A percentile compares a stretch with the other conserved stretches of the same genome.
Evolutionary conservation across 805 yeast genomes (phyloP).

Genomic region (Candida gorgasii): DNA sequence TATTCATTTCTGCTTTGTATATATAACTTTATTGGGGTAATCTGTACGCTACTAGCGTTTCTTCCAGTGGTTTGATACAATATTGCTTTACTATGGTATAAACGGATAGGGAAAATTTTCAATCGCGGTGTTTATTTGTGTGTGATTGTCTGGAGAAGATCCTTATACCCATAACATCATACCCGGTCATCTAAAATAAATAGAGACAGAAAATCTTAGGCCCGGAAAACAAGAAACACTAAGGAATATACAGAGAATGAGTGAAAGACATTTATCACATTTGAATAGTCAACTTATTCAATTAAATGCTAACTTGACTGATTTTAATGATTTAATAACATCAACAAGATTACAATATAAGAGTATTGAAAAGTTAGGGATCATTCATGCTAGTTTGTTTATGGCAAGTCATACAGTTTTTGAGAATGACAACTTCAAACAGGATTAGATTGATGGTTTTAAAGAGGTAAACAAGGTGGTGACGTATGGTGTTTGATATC

Average conservation of each 20-base stretch:
- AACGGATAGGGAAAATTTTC: conserved; percentile 8
- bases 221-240: background rate
- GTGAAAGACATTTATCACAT: conserved; percentile 41
- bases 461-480: background rate
- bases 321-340: conserved; percentile 50
- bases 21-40: background rate
- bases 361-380: conserved; percentile 53
- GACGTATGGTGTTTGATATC: background rate
- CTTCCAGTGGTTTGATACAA: background rate
- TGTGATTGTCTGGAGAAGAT: background rate
- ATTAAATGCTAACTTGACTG: conserved; percentile 55
- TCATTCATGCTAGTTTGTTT: conserved; percentile 55
- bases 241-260: background rate
- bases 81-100: conserved; percentile 1
- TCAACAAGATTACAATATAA: conserved; percentile 55
- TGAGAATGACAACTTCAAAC: conserved; percentile 34
- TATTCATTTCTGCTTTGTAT: background rate
- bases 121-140: conserved; percentile 2
- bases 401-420: conserved; percentile 46
- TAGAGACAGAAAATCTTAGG: background rate
- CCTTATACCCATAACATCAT: background rate
- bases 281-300: conserved; percentile 32
- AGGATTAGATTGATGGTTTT: conserved; percentile 2
- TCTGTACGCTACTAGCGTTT: conserved; percentile 2
- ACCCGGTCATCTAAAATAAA: background rate